These are phyloP conservation scores for Diaporthe sp. DNA, from an alignment of 2,329 filamentous ascomycete genomes.

Conservation along the genomic window DNA sequence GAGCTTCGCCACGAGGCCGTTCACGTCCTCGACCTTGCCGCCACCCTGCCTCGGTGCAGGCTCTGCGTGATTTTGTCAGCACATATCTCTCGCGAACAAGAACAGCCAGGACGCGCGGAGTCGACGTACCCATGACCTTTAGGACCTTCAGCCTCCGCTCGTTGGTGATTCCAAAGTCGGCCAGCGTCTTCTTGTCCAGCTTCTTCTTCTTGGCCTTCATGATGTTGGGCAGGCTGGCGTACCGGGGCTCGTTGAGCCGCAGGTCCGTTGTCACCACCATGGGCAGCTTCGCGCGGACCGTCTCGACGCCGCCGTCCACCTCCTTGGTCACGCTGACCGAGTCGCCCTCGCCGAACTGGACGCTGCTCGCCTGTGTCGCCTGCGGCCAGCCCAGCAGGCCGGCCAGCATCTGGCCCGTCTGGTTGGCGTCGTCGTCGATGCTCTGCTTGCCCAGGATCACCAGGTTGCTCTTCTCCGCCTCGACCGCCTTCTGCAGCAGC, in stretches of 20 bases:
- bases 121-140: constrained; percentile 82
- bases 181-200: constrained; percentile 89
- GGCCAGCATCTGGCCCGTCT: constrained; percentile 98
- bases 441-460: constrained; percentile 97
- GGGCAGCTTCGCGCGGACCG: constrained; percentile 85
- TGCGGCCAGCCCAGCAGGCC: constrained; percentile 93
- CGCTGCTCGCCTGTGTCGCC: constrained; percentile 91
- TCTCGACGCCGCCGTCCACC: constrained; percentile 96
- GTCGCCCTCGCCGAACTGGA: constrained; percentile 81
- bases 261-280: constrained; percentile 97
- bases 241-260: constrained; percentile 93
- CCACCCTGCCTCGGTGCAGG: constrained; percentile 90
- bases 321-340: constrained; percentile 85
- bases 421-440: constrained; percentile 95
- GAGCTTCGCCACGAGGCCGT: constrained; percentile 91
- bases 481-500: constrained; percentile 83
- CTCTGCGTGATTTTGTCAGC: constrained; percentile 66
- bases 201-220: constrained; percentile 99
- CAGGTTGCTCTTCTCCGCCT: constrained; percentile 89
- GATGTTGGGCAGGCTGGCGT: constrained; percentile 96
- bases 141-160: constrained; percentile 86
- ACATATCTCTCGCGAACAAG: constrained; percentile 11
- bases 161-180: constrained; percentile 84
- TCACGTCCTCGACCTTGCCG: constrained; percentile 97
- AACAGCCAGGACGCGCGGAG: constrained; percentile 21